phyloP scores from a whole-genome alignment of 257 asterid genomes.

The Solanum sitiens region DNA sequence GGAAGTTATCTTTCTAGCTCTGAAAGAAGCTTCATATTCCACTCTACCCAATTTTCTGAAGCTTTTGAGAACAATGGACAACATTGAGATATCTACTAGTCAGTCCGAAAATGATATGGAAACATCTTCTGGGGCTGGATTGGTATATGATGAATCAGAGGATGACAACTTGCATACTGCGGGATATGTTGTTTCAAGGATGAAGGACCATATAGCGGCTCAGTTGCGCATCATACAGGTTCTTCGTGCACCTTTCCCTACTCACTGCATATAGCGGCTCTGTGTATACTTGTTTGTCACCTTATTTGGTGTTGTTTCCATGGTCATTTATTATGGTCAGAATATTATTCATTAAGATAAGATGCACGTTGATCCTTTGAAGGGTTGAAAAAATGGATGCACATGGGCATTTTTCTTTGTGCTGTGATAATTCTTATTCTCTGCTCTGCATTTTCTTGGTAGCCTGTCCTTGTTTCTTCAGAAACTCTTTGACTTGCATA shows the following conservation, averaged over 20 bases:
- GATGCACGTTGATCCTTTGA: background rate
- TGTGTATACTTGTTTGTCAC: background rate
- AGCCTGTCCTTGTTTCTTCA: background rate
- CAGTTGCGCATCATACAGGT: constrained; percentile 76
- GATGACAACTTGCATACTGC: constrained; percentile 63
- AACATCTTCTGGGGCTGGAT: constrained; percentile 31
- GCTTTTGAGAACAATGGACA: constrained; percentile 66
- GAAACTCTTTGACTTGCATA: background rate
- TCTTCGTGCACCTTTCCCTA: background rate
- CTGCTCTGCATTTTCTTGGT: background rate
- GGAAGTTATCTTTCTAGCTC: constrained; percentile 48
- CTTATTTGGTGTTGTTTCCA: background rate
- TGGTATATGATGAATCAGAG: constrained; percentile 26
- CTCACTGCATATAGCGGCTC: background rate
- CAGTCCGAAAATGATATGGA: constrained; percentile 34
- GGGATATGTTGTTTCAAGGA: constrained; percentile 65
- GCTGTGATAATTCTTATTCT: background rate
- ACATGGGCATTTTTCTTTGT: background rate
- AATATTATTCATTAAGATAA: background rate
- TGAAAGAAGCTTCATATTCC: constrained; percentile 57
- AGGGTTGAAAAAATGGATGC: background rate
- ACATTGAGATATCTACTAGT: constrained; percentile 46
- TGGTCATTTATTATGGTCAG: background rate
- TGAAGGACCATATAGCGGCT: constrained; percentile 67
- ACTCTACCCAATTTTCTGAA: constrained; percentile 48